Evolutionary conservation across 495 filamentous ascomycete genomes (phyloP).

Genomic region (Podospora conica): DNA sequence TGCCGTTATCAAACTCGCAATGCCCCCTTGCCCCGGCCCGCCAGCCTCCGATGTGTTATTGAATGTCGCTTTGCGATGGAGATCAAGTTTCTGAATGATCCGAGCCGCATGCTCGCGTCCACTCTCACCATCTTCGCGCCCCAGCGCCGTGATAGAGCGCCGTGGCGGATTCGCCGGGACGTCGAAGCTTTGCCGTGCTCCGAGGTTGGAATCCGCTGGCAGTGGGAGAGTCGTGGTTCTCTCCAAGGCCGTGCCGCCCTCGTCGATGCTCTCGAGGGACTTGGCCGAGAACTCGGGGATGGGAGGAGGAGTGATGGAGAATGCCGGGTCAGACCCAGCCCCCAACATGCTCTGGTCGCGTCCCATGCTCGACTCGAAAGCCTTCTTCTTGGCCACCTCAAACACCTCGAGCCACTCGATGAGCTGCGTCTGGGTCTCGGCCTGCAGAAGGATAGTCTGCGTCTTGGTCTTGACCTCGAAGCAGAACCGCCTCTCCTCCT

Average conservation of each 20-base stretch:
- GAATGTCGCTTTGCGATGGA: slow-evolving; percentile 72
- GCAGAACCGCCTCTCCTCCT: slow-evolving; percentile 91
- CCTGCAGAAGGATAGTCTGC: slow-evolving; percentile 79
- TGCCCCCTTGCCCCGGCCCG: slow-evolving; percentile 53
- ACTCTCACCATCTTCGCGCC: slow-evolving; percentile 55
- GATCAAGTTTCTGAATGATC: slow-evolving; percentile 87
- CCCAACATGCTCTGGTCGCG: slow-evolving; percentile 49
- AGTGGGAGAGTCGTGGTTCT: slow-evolving; percentile 59
- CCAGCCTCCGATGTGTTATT: slow-evolving; percentile 32
- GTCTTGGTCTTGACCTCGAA: slow-evolving; percentile 99
- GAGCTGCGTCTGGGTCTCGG: slow-evolving; percentile 83
- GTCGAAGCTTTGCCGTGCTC: slow-evolving; percentile 67
- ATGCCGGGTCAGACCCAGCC: slow-evolving; percentile 71
- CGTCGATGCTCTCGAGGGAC: slow-evolving; percentile 59
- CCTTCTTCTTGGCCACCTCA: slow-evolving; percentile 86
- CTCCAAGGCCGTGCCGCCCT: slow-evolving; percentile 44
- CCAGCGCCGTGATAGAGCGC: slow-evolving; percentile 40
- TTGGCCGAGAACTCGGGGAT: slow-evolving; percentile 86
- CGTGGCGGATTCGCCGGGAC: slow-evolving; percentile 43
- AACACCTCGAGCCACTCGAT: slow-evolving; percentile 90
- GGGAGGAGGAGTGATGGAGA: slow-evolving; percentile 82
- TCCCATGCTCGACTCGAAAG: slow-evolving; percentile 70
- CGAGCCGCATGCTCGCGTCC: slow-evolving; percentile 72
- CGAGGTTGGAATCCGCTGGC: slow-evolving; percentile 39
- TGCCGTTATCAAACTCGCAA: slow-evolving; percentile 80